Percentiles rank a stretch among this genome's conserved stretches.
phyloP scores from a whole-genome alignment of 106 monocot genomes.

The Allium sativum region DNA sequence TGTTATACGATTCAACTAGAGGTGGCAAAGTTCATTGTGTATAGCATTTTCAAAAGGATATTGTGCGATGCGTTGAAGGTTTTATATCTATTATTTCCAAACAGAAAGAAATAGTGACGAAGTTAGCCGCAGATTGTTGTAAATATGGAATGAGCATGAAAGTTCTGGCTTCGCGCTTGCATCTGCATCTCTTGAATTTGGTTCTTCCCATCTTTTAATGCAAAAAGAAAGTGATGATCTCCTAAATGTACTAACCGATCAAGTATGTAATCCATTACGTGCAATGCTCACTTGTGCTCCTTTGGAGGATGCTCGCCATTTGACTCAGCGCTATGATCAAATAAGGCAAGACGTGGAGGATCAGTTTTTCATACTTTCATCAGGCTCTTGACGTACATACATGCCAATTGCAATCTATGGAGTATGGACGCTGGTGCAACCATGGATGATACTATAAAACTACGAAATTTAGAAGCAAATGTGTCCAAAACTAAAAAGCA shows the following conservation, averaged over 20 bases:
- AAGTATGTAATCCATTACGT: slow-evolving; percentile 79
- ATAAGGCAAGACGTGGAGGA: slow-evolving; percentile 75
- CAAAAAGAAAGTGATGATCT: slow-evolving; percentile 72
- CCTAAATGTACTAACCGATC: slow-evolving; percentile 46
- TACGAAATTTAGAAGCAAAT: slow-evolving; percentile 73
- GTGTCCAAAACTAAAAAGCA: slow-evolving; percentile 57
- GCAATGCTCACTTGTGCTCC: slow-evolving; percentile 76
- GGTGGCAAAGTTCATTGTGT: slow-evolving; percentile 35
- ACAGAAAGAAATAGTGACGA: slow-evolving; percentile 88
- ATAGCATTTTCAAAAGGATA: slow-evolving; percentile 76
- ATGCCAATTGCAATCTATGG: slow-evolving; percentile 57
- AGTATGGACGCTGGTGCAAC: slow-evolving; percentile 41
- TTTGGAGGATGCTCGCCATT: slow-evolving; percentile 92
- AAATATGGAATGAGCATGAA: slow-evolving; percentile 62
- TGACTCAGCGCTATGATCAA: slow-evolving; percentile 70
- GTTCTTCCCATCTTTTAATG: slow-evolving; percentile 59
- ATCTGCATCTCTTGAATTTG: slow-evolving; percentile 65
- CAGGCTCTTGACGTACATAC: slow-evolving; percentile 73
- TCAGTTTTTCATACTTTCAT: slow-evolving; percentile 3
- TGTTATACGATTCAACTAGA: slow-evolving; percentile 65
- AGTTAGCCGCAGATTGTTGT: slow-evolving; percentile 70
- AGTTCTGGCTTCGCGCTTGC: slow-evolving; percentile 52
- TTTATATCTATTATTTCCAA: slow-evolving; percentile 61
- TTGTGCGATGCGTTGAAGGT: slow-evolving; percentile 50
- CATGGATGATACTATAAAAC: slow-evolving; percentile 42